Evolutionary conservation across 768 basidiomycete genomes (phyloP), one percentile per base, ranked within the genome.

Genomic region (Mycena rebaudengoi): DNA sequence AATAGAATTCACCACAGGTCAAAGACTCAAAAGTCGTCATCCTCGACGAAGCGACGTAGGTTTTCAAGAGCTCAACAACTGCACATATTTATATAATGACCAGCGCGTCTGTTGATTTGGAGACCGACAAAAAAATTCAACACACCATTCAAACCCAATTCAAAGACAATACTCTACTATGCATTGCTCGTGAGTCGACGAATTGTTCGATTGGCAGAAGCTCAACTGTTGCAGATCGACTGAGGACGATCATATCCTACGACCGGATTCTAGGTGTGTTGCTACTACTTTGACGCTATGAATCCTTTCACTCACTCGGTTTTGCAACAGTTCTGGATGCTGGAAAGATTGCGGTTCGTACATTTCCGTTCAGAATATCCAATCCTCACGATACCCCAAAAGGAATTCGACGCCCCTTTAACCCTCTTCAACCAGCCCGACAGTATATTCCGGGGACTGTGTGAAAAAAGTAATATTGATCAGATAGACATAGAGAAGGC

Each of bases 81-180:
- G 44, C 18, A 51, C 35, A 53, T 64, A 54, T 32, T 23, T 23
- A 26, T 25, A 21, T 5, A 50, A 13, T 6, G 1, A 32, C 21
- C 41, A 75, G 71, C 78, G 90, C 90, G 12, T 90, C 89, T 6
- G 90, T 93, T 13, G 91, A 92, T 69, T 81, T 88, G 50, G 91
- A 91, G 73, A 95, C 92, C 0, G 94, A 95, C 74, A 79, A 86
- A 63, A 91, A 89, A 74, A 94, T 96, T 56, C 94, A 96, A 69
- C 78, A 85, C 39, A 95, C 94, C 4, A 95, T 96, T 51, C 83
- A 89, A 7, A 82, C 78, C 7, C 85, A 89, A 73, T 95, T 95
- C 79, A 79, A 76, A 43, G 86, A 90, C 67, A 85, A 88, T 53
- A 94, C 94, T 0, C 80, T 94, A 18, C 76, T 94, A 23, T 92